Evolutionary conservation across 768 basidiomycete species (phyloP).

Genomic region (Kwoniella bestiolae): DNA sequence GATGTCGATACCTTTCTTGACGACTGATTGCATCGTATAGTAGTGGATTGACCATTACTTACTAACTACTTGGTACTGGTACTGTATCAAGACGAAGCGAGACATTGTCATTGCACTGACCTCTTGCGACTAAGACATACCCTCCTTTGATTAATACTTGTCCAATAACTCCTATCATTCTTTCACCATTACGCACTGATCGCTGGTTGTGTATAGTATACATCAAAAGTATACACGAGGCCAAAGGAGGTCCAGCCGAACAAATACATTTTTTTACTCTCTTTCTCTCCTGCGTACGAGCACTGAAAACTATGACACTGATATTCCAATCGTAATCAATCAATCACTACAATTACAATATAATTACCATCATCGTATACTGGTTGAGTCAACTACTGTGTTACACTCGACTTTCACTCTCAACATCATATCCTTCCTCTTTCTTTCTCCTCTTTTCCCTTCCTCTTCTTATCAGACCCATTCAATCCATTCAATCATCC

Average conservation of each 20-base stretch:
- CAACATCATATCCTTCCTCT: background rate
- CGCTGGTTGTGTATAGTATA: background rate
- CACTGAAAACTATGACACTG: background rate
- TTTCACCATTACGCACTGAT: background rate
- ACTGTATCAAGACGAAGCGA: background rate
- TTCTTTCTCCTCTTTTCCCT: background rate
- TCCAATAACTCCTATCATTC: background rate
- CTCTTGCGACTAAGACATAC: background rate
- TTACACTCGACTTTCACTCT: background rate
- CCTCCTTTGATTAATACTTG: background rate
- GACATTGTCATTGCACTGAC: background rate
- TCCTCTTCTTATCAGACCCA: background rate
- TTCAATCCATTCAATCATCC: too few relatives aligned
- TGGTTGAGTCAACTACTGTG: conserved; percentile 6
- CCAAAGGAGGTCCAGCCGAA: background rate
- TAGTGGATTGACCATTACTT: too few relatives aligned
- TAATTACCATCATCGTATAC: too few relatives aligned
- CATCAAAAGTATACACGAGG: background rate
- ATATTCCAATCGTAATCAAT: background rate
- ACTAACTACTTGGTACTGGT: too few relatives aligned
- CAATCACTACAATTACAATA: too few relatives aligned
- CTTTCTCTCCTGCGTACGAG: background rate
- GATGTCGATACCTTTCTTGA: too few relatives aligned
- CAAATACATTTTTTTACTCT: background rate
- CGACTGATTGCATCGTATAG: too few relatives aligned